These are phyloP conservation scores for Eucalyptus regnans DNA, from an alignment of 345 rosid species.

Conservation along the genomic window DNA sequence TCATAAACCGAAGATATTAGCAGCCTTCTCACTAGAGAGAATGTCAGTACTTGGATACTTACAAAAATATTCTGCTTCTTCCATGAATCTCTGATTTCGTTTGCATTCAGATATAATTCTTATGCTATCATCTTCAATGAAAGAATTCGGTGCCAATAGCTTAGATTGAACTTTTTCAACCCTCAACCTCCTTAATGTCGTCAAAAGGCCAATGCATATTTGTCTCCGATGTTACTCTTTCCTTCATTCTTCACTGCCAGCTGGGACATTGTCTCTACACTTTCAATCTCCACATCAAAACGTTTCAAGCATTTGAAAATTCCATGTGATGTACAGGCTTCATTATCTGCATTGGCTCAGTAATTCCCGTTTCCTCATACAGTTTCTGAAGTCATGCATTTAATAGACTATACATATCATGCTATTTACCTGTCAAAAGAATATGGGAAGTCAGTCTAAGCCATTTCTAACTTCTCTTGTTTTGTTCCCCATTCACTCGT, in stretches of 20 bases:
- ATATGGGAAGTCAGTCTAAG: neutral
- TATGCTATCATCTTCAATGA: neutral
- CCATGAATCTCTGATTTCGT: neutral
- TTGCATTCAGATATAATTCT: neutral
- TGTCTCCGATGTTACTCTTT: neutral
- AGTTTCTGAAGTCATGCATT: neutral
- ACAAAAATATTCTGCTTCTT: neutral
- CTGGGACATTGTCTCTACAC: neutral
- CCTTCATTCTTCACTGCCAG: neutral
- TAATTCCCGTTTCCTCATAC: neutral
- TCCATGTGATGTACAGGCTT: neutral
- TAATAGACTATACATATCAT: neutral
- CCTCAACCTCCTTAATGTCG: neutral
- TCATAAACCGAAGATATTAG: neutral
- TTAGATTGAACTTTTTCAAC: neutral
- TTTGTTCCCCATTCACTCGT: neutral
- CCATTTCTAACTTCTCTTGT: neutral
- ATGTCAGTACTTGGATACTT: neutral
- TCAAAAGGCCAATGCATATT: neutral
- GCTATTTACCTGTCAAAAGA: neutral
- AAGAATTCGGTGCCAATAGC: neutral
- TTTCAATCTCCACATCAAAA: neutral
- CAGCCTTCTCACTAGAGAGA: neutral
- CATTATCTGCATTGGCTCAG: neutral
- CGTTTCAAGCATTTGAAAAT: neutral